Evolutionary conservation across 2,329 filamentous ascomycete species (phyloP).

Genomic region (Arthrinium puccinioides): DNA sequence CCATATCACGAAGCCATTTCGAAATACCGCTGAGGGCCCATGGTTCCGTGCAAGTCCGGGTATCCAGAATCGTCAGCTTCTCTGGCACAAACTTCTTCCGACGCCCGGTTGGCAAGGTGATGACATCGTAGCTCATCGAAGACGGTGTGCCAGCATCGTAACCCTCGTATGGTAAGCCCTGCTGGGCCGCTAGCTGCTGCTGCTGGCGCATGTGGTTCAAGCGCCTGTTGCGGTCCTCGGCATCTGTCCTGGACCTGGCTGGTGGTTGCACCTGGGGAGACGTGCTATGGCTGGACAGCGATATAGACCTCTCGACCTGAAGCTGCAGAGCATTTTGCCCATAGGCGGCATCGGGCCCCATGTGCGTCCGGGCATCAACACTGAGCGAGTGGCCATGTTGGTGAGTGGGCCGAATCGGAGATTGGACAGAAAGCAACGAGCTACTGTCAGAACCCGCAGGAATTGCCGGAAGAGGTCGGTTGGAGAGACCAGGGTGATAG

Average conservation of each 20-base stretch:
- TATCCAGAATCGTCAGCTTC: slow-evolving; percentile 74
- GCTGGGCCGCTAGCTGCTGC: slow-evolving; percentile 43
- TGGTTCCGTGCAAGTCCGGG: slow-evolving; percentile 77
- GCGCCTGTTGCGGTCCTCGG: slow-evolving; percentile 54
- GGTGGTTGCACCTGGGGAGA: slow-evolving; percentile 74
- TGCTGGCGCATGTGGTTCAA: slow-evolving; percentile 43
- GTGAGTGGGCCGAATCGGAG: slow-evolving; percentile 36
- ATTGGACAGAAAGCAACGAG: slow-evolving; percentile 40
- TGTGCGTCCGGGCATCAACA: slow-evolving; percentile 34
- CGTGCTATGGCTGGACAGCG: slow-evolving; percentile 73
- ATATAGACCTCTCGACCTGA: slow-evolving; percentile 66
- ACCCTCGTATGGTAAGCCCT: slow-evolving; percentile 45
- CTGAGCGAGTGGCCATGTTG: slow-evolving; percentile 44
- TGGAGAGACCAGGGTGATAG: slow-evolving; percentile 76
- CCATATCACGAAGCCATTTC: slow-evolving; percentile 79
- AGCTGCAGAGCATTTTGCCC: slow-evolving; percentile 33
- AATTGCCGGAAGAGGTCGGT: slow-evolving; percentile 56
- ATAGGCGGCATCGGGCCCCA: slow-evolving; percentile 45
- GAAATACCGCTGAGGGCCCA: slow-evolving; percentile 91
- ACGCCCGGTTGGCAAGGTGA: slow-evolving; percentile 70
- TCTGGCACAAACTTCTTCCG: slow-evolving; percentile 79
- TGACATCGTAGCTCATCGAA: slow-evolving; percentile 68
- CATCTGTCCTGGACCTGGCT: slow-evolving; percentile 91
- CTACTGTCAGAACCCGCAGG: slow-evolving; percentile 57
- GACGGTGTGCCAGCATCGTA: slow-evolving; percentile 48